Base-by-base conservation (phyloP, 2,329 filamentous ascomycete species). In the Diaporthe sp. region DNA sequence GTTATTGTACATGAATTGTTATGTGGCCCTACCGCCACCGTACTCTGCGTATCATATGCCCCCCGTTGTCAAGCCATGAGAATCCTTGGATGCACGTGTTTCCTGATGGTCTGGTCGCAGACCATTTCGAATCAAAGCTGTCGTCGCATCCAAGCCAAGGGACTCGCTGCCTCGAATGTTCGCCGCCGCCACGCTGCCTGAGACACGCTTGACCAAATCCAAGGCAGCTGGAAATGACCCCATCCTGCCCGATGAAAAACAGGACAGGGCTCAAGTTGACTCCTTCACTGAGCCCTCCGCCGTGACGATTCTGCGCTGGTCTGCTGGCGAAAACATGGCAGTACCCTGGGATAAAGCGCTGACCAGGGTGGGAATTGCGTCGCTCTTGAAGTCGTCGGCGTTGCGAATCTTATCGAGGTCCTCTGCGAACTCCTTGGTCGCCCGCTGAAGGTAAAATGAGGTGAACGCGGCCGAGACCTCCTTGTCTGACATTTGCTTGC, bases 381-480 rank as follows among this genome's bases (percentile, higher is more conserved):
- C 91, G 75, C 86, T 86, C 81, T 91, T 92, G 84, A 95, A 96
- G 83, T 95, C 94, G 79, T 91, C 90, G 13, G 94, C 92, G 53
- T 78, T 79, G 78, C 94, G 90, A 77, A 95, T 87, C 82, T 91
- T 91, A 84, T 94, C 92, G 51, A 96, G 87, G 81, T 95, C 94
- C 78, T 95, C 92, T 17, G 92, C 91, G 74, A 96, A 91, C 81
- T 95, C 94, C 69, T 88, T 86, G 0, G 94, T 94, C 8, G 92
- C 86, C 75, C 90, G 91, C 79, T 93, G 91, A 62, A 95, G 89
- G 82, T 95, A 95, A 82, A 91, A 93, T 13, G 91, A 86, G 12
- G 88, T 86, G 83, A 94, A 95, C 34, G 86, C 85, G 59, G 81
- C 62, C 4, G 81, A 77, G 59, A 82, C 76, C 25, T 81, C 76